These are phyloP conservation scores for Saussurea involucrata DNA, from an alignment of 129 eudicot genomes.

Conservation along the genomic window DNA sequence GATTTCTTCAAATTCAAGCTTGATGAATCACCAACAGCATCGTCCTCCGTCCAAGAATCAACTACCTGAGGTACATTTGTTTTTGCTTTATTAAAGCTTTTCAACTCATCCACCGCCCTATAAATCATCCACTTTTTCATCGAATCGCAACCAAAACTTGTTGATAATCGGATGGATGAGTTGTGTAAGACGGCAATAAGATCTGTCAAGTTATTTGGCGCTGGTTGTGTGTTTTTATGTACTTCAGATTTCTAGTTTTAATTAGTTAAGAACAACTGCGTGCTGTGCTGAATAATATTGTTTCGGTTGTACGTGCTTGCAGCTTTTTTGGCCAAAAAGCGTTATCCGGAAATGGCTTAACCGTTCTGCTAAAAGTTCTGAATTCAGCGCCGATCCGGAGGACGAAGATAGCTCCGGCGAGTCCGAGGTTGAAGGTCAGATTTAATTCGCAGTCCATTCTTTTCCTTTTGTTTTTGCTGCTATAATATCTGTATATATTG, in stretches of 20 bases:
- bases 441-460: background rate
- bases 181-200: background rate
- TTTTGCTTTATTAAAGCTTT: background rate
- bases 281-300: slow-evolving; percentile 44
- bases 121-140: background rate
- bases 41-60: slow-evolving; percentile 14
- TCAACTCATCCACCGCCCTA: background rate
- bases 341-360: slow-evolving; percentile 83
- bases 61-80: slow-evolving; percentile 16
- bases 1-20: background rate
- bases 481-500: background rate
- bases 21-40: slow-evolving; percentile 6
- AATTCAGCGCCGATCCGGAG: slow-evolving; percentile 68
- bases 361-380: slow-evolving; percentile 36
- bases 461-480: background rate
- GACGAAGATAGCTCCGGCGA: slow-evolving; percentile 29
- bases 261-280: slow-evolving; percentile 34
- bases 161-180: background rate
- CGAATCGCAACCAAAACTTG: background rate
- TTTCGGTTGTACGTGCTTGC: slow-evolving; percentile 58
- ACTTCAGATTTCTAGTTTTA: background rate
- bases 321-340: slow-evolving; percentile 74
- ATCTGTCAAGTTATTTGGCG: background rate
- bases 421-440: slow-evolving; percentile 36
- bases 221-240: background rate